Evolutionary conservation across 2,329 filamentous ascomycete genomes (phyloP), one percentile per base, ranked within the genome.

Genomic region (Metarhizium album): DNA sequence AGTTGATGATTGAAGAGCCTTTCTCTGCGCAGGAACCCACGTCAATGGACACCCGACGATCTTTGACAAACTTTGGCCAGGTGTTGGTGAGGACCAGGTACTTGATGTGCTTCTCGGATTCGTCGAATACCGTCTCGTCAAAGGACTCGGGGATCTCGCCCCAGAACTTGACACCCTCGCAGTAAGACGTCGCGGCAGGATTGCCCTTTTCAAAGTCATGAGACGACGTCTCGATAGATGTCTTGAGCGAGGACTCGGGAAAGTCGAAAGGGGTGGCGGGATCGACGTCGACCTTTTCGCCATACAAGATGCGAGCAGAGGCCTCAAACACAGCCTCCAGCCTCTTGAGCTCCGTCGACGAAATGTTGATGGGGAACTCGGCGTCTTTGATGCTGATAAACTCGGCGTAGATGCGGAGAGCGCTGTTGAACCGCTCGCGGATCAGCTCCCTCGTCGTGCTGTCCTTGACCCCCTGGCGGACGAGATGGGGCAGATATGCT

Each of bases 1-100:
- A 31, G 11, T 52, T 42, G 2, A 53, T 13, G 22, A 54, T 47
- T 6, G 42, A 48, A 14, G 46, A 43, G 18, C 55, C 53, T 4
- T 49, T 42, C 49, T 57, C 55, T 8, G 50, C 42, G 18, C 43
- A 40, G 4, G 54, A 47, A 14, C 51, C 47, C 6, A 59, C 54
- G 22, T 61, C 57, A 20, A 59, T 47, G 4, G 58, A 64, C 22
- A 54, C 52, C 11, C 60, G 54, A 27, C 63, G 55, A 8, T 73
- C 68, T 46, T 63, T 67, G 40, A 78, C 70, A 57, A 76, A 81
- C 59, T 76, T 79, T 29, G 76, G 75, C 82, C 83, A 86, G 0
- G 83, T 86, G 59, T 85, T 85, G 14, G 80, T 83, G 52, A 84
- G 67, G 4, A 86, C 81, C 5, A 85, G 70, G 53, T 84, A 82